A percentile compares a stretch with the other conserved stretches of the same genome.
Evolutionary conservation across 2,329 filamentous ascomycete species (phyloP).

Genomic region (Pezicula radicicola): DNA sequence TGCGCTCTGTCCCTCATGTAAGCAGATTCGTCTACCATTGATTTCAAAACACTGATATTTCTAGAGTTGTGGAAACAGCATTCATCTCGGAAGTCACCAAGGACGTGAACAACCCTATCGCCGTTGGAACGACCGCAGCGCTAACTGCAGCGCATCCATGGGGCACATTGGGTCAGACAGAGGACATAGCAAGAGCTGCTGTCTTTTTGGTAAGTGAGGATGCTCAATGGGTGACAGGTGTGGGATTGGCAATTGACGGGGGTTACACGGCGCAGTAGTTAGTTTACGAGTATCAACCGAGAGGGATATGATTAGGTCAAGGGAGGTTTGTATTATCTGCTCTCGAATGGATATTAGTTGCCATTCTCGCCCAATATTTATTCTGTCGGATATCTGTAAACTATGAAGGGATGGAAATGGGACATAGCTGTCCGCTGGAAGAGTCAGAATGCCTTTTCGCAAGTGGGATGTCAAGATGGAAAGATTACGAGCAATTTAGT

Average conservation of each 20-base stretch:
- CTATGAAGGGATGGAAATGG: too few species aligned
- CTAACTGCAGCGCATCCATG: constrained; percentile 7
- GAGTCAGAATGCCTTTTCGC: too few species aligned
- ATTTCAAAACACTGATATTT: neutral
- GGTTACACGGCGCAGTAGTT: constrained; percentile 2
- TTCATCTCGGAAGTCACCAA: neutral
- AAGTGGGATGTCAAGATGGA: too few species aligned
- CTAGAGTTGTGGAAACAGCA: neutral
- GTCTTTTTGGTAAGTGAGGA: constrained; percentile 11
- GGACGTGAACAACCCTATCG: neutral
- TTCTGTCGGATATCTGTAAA: too few species aligned
- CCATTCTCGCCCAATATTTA: too few species aligned
- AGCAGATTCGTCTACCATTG: neutral
- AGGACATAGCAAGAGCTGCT: constrained; percentile 8
- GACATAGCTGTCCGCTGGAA: too few species aligned
- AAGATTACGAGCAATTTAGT: too few species aligned
- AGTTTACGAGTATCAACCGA: too few species aligned
- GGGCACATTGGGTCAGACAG: constrained; percentile 3
- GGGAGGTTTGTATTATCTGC: too few species aligned
- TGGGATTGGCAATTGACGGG: constrained; percentile 6
- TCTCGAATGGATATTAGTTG: too few species aligned
- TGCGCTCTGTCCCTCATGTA: constrained; percentile 9
- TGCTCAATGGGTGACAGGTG: constrained; percentile 6
- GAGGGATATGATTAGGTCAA: too few species aligned
- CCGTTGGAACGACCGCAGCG: constrained; percentile 1